Base-by-base conservation (phyloP, 805 yeast genomes). In the Myxozyma monticola region DNA sequence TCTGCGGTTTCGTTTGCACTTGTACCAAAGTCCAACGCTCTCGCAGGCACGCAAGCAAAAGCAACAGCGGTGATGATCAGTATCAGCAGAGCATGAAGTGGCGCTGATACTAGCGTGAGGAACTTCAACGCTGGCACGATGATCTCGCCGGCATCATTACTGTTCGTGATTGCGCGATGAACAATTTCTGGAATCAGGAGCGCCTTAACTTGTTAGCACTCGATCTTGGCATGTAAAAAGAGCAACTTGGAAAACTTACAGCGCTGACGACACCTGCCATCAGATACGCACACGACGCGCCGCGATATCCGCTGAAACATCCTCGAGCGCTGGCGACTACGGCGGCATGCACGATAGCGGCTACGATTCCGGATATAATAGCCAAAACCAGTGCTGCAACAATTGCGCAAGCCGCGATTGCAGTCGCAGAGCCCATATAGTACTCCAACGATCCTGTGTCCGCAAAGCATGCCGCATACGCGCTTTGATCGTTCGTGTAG, bases 351-450 rank as follows among this genome's bases (percentile, higher is more conserved):
- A 30, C 30, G n/a, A 20, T n/a, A 9, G 46, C 42, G 7, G 37
- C 47, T 18, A 29, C 7, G 15, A 25, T 14, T 7, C 56, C 53
- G 17, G 26, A 7, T 14, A 45, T 41, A 10, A 52, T 39, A 14
- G 38, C 42, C 5, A 22, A 7, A 15, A 44, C 14, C 12, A 33
- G 25, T 9, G 39, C 21, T 14, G 21, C 34, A 3, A 40, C 24
- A 4, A 51, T 17, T 3, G 39, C 29, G 37, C 38, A 35, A 10
- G 40, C 52, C 4, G 51, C 56, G 21, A 44, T 48, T 14, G 56
- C 48, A 21, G 50, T 40, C 12, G 35, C 31, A 14, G 43, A 30
- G 17, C 50, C 56, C 56, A 52, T 52, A 31, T 29, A 52, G 43
- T 46, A 52, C n/a, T 44, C 14, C 37, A 45, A 7, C 17, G 56